Evolutionary conservation across 78 protist genomes (phyloP).

Genomic region (Dictyostelium firmibasis): DNA sequence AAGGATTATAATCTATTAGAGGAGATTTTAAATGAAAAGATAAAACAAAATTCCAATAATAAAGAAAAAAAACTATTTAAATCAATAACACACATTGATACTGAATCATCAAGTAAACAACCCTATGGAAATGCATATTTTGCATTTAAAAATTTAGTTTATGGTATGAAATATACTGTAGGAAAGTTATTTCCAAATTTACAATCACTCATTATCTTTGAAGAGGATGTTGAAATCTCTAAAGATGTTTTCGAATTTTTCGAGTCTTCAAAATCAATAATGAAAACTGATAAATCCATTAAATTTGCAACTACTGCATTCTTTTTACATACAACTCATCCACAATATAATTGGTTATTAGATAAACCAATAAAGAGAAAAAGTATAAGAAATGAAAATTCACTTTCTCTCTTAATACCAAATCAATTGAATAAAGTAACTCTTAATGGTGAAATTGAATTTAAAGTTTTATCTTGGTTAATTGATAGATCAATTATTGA

Average conservation of each 20-base stretch:
- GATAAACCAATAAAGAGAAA: conserved; percentile 69
- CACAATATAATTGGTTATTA: conserved; percentile 64
- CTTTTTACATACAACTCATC: conserved; percentile 70
- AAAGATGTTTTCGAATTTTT: conserved; percentile 64
- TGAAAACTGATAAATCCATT: background rate
- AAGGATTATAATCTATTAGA: background rate
- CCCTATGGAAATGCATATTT: conserved; percentile 69
- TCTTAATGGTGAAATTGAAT: conserved; percentile 63
- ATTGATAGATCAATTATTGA: background rate
- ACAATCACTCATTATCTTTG: conserved; percentile 13
- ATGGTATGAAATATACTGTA: background rate
- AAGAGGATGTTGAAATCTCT: conserved; percentile 58
- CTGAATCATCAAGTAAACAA: background rate
- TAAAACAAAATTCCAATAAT: background rate
- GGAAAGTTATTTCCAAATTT: conserved; percentile 12
- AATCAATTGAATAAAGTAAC: conserved; percentile 26
- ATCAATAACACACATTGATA: conserved; percentile 25
- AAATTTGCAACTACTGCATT: conserved; percentile 53
- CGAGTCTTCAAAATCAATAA: background rate
- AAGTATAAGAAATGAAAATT: conserved; percentile 37
- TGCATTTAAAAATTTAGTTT: conserved; percentile 50
- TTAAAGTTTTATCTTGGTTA: conserved; percentile 72
- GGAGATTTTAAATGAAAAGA: background rate
- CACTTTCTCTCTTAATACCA: conserved; percentile 5
- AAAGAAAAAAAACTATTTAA: background rate